Evolutionary conservation across 2,329 filamentous ascomycete species (phyloP).

Genomic region (Verruconis gallopava): DNA sequence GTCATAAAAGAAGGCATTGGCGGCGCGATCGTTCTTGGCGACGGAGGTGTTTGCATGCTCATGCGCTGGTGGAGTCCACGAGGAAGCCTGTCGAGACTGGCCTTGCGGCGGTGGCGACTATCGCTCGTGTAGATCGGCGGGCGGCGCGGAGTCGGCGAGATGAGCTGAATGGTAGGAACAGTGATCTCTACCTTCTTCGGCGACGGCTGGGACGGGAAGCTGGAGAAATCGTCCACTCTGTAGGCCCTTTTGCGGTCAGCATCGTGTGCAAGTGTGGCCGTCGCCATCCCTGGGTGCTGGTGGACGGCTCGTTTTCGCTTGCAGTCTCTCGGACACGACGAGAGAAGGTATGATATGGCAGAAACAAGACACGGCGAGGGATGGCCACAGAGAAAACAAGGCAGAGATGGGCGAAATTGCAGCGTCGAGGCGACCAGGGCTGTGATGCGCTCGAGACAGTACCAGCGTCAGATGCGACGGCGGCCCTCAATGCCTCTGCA

Average conservation of each 20-base stretch:
- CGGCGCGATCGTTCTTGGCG: constrained; percentile 20
- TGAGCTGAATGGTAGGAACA: constrained; percentile 4
- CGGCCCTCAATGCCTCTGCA: background rate
- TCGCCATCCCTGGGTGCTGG: background rate
- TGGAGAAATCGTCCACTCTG: constrained; percentile 19
- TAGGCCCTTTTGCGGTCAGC: constrained; percentile 21
- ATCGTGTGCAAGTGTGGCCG: background rate
- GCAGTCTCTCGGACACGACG: too few relatives aligned
- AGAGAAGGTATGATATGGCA: too few relatives aligned
- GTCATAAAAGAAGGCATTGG: constrained; percentile 64
- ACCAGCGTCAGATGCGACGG: background rate
- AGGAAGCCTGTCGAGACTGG: constrained; percentile 8
- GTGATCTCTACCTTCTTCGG: constrained; percentile 14
- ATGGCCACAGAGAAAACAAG: too few relatives aligned
- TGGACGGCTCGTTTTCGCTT: too few relatives aligned
- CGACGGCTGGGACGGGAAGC: constrained; percentile 22
- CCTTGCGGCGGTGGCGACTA: background rate
- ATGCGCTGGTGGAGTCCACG: constrained; percentile 11
- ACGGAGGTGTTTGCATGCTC: constrained; percentile 24
- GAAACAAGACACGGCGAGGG: too few relatives aligned
- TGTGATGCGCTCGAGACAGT: background rate
- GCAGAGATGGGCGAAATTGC: too few relatives aligned
- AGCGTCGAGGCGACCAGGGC: background rate
- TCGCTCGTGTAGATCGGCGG: background rate
- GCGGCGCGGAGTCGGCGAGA: constrained; percentile 4